Evolutionary conservation across 352 stramenopile species (phyloP).

Genomic region (Pythium myriotylum): DNA sequence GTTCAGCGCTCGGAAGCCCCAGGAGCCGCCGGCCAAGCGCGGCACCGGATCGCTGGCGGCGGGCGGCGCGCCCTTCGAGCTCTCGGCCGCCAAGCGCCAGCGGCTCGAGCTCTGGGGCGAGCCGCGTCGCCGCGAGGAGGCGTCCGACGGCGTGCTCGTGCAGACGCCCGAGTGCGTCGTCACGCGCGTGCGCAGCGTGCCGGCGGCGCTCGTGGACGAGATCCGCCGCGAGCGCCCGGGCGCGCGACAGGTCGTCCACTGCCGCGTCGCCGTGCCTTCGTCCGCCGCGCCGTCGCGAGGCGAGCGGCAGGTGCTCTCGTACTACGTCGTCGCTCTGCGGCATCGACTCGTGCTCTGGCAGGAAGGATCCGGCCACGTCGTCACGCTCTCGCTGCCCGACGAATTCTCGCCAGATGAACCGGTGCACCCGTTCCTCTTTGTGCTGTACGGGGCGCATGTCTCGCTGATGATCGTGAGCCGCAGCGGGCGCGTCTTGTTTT

Average conservation of each 20-base stretch:
- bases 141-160: slow-evolving; percentile 38
- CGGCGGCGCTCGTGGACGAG: slow-evolving; percentile 46
- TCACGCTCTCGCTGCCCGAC: slow-evolving; percentile 58
- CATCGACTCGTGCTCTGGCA: slow-evolving; percentile 74
- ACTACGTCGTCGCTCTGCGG: slow-evolving; percentile 59
- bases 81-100: slow-evolving; percentile 54
- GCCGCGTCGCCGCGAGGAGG: neutral
- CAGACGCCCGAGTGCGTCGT: slow-evolving; percentile 63
- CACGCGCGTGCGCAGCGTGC: slow-evolving; percentile 44
- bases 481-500: slow-evolving; percentile 76
- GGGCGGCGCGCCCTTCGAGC: slow-evolving; percentile 11
- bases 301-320: slow-evolving; percentile 54
- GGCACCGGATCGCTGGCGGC: slow-evolving; percentile 41
- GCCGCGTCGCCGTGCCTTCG: slow-evolving; percentile 27
- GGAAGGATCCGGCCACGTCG: slow-evolving; percentile 35
- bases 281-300: slow-evolving; percentile 19
- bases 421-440: slow-evolving; percentile 69
- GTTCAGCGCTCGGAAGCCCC: slow-evolving; percentile 75
- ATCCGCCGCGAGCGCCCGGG: slow-evolving; percentile 44
- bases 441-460: slow-evolving; percentile 60
- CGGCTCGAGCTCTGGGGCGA: slow-evolving; percentile 46
- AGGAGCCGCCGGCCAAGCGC: slow-evolving; percentile 68
- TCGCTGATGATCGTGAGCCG: slow-evolving; percentile 70
- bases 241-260: slow-evolving; percentile 20
- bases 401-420: slow-evolving; percentile 50